Evolutionary conservation across 345 rosid genomes (phyloP).

Genomic region (Mallotus nudiflorus): DNA sequence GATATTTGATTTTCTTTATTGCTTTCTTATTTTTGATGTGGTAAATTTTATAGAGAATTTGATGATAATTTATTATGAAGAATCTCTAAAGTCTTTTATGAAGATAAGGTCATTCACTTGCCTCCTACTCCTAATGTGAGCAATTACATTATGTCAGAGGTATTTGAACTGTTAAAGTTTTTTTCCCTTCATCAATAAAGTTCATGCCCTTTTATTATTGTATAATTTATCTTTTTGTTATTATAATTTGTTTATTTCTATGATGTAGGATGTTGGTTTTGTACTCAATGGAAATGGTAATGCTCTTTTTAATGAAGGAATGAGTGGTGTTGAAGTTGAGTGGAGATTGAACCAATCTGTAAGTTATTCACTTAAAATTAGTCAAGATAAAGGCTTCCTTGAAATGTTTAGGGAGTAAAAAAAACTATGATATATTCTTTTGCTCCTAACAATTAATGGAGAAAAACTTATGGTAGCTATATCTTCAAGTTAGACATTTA

Average conservation of each 20-base stretch:
- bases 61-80: conserved; percentile 81
- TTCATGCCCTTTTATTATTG: conserved; percentile 11
- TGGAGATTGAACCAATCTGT: conserved; percentile 61
- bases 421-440: background rate
- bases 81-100: conserved; percentile 76
- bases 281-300: conserved; percentile 60
- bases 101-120: conserved; percentile 72
- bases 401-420: background rate
- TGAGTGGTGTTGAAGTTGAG: conserved; percentile 77
- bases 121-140: conserved; percentile 92
- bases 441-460: background rate
- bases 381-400: background rate
- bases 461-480: background rate
- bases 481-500: background rate
- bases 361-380: conserved; percentile 21
- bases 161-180: conserved; percentile 33
- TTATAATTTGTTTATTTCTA: conserved; percentile 32
- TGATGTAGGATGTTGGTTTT: conserved; percentile 66
- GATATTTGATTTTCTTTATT: conserved; percentile 4
- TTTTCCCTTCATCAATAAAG: conserved; percentile 10
- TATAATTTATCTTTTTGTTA: too few species aligned
- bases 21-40: conserved; percentile 18
- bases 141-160: conserved; percentile 92
- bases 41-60: conserved; percentile 68
- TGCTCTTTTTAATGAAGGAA: conserved; percentile 70